A percentile compares a stretch with the other conserved stretches of the same genome.
Evolutionary conservation across 257 asterid genomes (phyloP).

Genomic region (Verbena officinalis): DNA sequence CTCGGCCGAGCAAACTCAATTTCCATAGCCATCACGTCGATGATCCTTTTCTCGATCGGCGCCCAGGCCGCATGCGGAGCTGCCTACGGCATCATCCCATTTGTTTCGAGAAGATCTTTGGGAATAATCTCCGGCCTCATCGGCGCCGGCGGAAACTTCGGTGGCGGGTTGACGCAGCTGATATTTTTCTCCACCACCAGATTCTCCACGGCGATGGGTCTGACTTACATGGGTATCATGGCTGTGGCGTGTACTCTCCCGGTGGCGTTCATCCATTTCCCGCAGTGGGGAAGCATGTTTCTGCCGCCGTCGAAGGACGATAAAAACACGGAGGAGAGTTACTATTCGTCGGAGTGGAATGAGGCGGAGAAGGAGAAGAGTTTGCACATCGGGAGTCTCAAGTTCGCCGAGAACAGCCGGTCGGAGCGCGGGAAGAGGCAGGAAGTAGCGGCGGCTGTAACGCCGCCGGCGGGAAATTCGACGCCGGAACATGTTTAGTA

Average conservation of each 20-base stretch:
- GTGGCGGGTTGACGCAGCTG: slow-evolving; percentile 45
- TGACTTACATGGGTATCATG: slow-evolving; percentile 50
- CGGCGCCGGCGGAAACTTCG: slow-evolving; percentile 58
- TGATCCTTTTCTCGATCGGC: slow-evolving; percentile 46
- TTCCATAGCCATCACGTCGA: slow-evolving; percentile 28
- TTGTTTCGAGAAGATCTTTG: slow-evolving; percentile 36
- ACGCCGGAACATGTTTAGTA: slow-evolving; percentile 37
- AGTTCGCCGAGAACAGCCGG: slow-evolving; percentile 61
- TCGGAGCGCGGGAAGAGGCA: slow-evolving; percentile 54
- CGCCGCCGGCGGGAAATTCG: slow-evolving; percentile 34
- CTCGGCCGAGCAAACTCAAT: slow-evolving; percentile 39
- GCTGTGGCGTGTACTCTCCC: slow-evolving; percentile 43
- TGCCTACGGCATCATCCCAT: slow-evolving; percentile 48
- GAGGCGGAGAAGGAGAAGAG: slow-evolving; percentile 45
- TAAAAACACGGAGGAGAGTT: slow-evolving; percentile 34
- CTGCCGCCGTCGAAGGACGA: slow-evolving; percentile 36
- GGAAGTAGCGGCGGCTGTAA: slow-evolving; percentile 9
- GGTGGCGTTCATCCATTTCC: slow-evolving; percentile 48
- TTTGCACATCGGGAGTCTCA: slow-evolving; percentile 51
- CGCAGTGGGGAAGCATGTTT: slow-evolving; percentile 62
- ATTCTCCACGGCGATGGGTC: slow-evolving; percentile 45
- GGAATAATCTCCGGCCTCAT: slow-evolving; percentile 47
- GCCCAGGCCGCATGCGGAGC: slow-evolving; percentile 52
- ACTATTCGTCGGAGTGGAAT: slow-evolving; percentile 47
- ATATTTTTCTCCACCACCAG: slow-evolving; percentile 44